Conservation (phyloP, 805 yeast genomes). For the Yarrowia alimentaria region DNA sequence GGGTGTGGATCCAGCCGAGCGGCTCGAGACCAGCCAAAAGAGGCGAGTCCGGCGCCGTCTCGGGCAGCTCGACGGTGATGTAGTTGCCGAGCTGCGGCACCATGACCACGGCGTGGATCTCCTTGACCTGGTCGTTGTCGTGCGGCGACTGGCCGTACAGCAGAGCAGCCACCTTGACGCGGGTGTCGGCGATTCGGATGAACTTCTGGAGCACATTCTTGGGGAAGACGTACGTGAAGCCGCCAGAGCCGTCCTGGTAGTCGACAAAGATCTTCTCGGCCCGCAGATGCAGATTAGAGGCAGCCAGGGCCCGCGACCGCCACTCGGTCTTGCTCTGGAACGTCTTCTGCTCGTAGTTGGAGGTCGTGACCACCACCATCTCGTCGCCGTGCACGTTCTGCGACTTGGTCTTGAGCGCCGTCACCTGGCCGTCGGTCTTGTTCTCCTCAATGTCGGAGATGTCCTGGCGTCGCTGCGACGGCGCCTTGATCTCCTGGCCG, state of each 20-base stretch:
- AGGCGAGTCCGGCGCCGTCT: constrained; percentile 44
- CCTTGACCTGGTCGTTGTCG: constrained; percentile 72
- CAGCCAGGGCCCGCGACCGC: constrained; percentile 81
- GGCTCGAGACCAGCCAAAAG: constrained; percentile 63
- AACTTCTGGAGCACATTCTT: constrained; percentile 74
- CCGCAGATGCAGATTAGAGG: constrained; percentile 68
- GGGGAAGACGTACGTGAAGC: constrained; percentile 74
- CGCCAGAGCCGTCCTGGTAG: constrained; percentile 47
- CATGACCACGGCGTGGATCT: constrained; percentile 67
- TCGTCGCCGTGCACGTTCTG: constrained; percentile 95
- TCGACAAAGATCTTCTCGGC: constrained; percentile 73
- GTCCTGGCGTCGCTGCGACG: constrained; percentile 82
- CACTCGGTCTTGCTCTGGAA: constrained; percentile 87
- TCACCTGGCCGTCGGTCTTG: constrained; percentile 50
- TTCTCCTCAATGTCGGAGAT: constrained; percentile 63
- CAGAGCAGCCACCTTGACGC: constrained; percentile 78
- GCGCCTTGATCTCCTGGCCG: constrained; percentile 91
- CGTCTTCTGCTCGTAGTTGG: constrained; percentile 78
- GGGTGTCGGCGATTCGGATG: constrained; percentile 73
- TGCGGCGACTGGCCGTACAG: constrained; percentile 76
- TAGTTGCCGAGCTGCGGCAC: constrained; percentile 85
- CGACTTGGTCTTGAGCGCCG: constrained; percentile 79
- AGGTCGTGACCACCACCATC: constrained; percentile 88
- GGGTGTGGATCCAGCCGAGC: constrained; percentile 94
- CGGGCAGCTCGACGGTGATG: constrained; percentile 62